phyloP scores from a whole-genome alignment of 305 asterid genomes.

The Euphrasia arctica region DNA sequence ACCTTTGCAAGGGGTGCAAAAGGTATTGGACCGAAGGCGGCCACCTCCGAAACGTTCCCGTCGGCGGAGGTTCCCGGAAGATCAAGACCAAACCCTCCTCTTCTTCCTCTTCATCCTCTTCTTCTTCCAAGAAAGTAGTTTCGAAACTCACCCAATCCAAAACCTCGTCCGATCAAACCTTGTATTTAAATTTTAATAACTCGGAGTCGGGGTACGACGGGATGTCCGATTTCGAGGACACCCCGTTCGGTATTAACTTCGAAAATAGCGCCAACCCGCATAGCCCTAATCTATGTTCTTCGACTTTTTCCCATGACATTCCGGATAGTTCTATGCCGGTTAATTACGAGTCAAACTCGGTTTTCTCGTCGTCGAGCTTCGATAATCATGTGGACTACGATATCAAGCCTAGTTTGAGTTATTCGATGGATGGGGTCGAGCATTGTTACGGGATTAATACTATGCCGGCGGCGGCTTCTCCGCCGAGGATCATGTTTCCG shows the following conservation, averaged over 20 bases:
- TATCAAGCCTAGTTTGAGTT: slow-evolving; percentile 1
- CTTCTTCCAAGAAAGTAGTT: slow-evolving; percentile 23
- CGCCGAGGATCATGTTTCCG: not conserved
- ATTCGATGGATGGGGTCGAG: slow-evolving; percentile 18
- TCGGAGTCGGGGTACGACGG: not conserved
- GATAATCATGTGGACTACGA: not conserved
- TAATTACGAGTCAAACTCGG: slow-evolving; percentile 22
- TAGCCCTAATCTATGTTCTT: slow-evolving; percentile 36
- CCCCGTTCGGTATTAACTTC: not conserved
- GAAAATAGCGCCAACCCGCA: not conserved
- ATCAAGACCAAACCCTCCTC: slow-evolving; percentile 23
- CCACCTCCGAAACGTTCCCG: slow-evolving; percentile 44
- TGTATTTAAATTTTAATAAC: not conserved
- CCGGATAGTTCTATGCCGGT: slow-evolving; percentile 24
- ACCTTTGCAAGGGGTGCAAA: slow-evolving; percentile 50
- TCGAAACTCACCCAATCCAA: slow-evolving; percentile 31
- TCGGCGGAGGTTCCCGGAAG: slow-evolving; percentile 50
- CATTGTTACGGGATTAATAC: slow-evolving; percentile 22
- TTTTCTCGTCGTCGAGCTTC: slow-evolving; percentile 24
- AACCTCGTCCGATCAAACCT: slow-evolving; percentile 13
- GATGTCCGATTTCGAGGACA: not conserved
- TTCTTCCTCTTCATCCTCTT: not conserved
- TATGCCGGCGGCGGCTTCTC: slow-evolving; percentile 9
- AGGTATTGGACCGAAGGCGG: slow-evolving; percentile 59
- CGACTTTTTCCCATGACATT: slow-evolving; percentile 15